Conservation (phyloP, 208 protist species). For the Wallacemonas sp. region DNA sequence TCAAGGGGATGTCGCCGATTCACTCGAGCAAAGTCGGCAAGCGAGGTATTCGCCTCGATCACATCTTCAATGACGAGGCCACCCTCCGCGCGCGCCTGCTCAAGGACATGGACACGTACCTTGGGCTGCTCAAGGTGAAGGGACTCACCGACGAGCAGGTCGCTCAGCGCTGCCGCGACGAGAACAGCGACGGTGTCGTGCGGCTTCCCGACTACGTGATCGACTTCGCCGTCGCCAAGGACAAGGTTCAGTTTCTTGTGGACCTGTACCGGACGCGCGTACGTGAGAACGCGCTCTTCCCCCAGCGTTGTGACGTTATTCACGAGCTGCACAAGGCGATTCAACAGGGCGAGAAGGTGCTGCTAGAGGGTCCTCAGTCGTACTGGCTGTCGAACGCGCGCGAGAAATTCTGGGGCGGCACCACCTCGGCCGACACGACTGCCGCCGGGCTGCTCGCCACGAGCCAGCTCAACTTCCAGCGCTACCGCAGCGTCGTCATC, state of each 20-base stretch:
- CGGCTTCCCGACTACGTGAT: constrained; percentile 84
- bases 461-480: constrained; percentile 85
- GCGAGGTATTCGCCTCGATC: constrained; percentile 87
- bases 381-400: constrained; percentile 92
- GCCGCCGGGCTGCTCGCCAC: constrained; percentile 81
- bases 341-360: constrained; percentile 74
- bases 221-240: constrained; percentile 66
- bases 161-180: constrained; percentile 61
- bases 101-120: constrained; percentile 89
- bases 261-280: constrained; percentile 76
- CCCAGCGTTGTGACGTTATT: constrained; percentile 76
- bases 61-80: constrained; percentile 88
- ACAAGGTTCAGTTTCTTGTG: constrained; percentile 85
- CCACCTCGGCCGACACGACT: constrained; percentile 87
- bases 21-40: constrained; percentile 91
- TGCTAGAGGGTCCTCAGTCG: constrained; percentile 91
- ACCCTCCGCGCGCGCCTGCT: constrained; percentile 53
- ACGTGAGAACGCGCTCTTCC: constrained; percentile 76
- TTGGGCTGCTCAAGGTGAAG: constrained; percentile 69
- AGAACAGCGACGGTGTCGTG: constrained; percentile 82
- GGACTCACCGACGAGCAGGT: constrained; percentile 79
- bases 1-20: constrained; percentile 91
- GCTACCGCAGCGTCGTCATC: constrained; percentile 72
- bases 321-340: constrained; percentile 76
- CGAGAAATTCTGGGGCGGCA: constrained; percentile 92